Conservation (phyloP, 164 flowering plant genomes). For the Protea cynaroides region DNA sequence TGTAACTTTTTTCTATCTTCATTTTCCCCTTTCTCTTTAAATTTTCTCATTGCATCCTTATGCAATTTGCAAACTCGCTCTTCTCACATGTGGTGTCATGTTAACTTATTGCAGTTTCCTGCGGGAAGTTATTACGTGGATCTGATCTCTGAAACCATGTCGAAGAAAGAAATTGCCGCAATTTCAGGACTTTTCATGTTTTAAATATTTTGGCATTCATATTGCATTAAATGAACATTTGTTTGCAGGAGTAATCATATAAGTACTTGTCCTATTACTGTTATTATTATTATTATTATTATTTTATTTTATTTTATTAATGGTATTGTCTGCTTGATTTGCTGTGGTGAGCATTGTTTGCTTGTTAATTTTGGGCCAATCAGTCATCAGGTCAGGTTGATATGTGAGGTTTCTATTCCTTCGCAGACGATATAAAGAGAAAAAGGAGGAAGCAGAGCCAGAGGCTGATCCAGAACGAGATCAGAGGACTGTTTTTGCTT, state of each 20-base stretch:
- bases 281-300: too few species aligned
- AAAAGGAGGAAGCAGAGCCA: constrained; percentile 76
- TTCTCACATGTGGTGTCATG: too few species aligned
- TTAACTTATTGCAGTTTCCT: too few species aligned
- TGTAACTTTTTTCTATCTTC: too few species aligned
- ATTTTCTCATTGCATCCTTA: too few species aligned
- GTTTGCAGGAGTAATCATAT: not conserved
- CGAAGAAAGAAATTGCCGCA: constrained; percentile 30
- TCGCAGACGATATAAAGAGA: constrained; percentile 73
- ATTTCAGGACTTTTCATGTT: constrained; percentile 8
- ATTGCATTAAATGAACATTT: not conserved
- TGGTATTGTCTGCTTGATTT: not conserved
- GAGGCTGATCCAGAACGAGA: constrained; percentile 96
- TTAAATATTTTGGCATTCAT: constrained; percentile 11
- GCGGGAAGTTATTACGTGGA: too few species aligned
- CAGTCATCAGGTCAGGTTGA: not conserved
- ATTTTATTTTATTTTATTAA: too few species aligned
- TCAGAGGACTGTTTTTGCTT: constrained; percentile 96
- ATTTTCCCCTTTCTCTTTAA: too few species aligned
- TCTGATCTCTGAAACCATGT: constrained; percentile 19
- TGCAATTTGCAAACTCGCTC: too few species aligned
- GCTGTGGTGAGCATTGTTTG: not conserved
- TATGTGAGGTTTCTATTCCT: constrained; percentile 16
- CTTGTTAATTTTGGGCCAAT: not conserved
- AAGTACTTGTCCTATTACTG: not conserved